These are phyloP conservation scores for Vigna radiata DNA, from an alignment of 306 rosid species.

Conservation along the genomic window DNA sequence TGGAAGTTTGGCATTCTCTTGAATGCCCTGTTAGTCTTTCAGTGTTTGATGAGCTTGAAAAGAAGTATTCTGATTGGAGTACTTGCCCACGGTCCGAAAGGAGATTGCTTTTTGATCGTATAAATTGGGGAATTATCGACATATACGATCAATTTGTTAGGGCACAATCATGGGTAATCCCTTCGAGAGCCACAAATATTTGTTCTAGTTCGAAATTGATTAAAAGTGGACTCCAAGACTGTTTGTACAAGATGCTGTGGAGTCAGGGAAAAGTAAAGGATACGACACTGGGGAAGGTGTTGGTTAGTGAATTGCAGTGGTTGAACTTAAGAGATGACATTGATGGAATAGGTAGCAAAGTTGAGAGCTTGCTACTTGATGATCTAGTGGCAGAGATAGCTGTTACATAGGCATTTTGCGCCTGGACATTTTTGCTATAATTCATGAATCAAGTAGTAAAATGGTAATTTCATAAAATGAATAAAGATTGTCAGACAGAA, in stretches of 20 bases:
- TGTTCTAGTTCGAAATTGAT: not conserved
- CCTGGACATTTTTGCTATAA: constrained; percentile 32
- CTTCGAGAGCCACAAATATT: not conserved
- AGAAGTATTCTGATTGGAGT: constrained; percentile 26
- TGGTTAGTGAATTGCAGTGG: constrained; percentile 57
- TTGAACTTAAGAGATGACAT: constrained; percentile 56
- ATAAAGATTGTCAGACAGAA: constrained; percentile 35
- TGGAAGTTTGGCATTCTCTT: constrained; percentile 11
- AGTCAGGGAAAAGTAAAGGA: constrained; percentile 51
- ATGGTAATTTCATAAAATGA: constrained; percentile 49
- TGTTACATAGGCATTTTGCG: constrained; percentile 45
- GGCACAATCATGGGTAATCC: constrained; percentile 12
- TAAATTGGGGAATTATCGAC: constrained; percentile 13
- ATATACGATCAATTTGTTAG: constrained; percentile 8
- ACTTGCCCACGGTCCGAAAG: constrained; percentile 7
- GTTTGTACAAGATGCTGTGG: constrained; percentile 38
- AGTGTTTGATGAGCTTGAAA: constrained; percentile 35
- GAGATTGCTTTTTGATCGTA: constrained; percentile 34
- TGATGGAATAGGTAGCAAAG: constrained; percentile 59
- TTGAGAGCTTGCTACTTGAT: constrained; percentile 62
- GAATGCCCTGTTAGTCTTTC: constrained; percentile 25
- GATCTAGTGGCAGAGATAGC: constrained; percentile 69
- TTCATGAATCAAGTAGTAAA: constrained; percentile 51
- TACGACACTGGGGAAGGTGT: constrained; percentile 53
- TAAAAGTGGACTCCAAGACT: constrained; percentile 8